These are phyloP conservation scores for Candida morakotiae DNA, from an alignment of 805 yeast species.

Conservation along the genomic window DNA sequence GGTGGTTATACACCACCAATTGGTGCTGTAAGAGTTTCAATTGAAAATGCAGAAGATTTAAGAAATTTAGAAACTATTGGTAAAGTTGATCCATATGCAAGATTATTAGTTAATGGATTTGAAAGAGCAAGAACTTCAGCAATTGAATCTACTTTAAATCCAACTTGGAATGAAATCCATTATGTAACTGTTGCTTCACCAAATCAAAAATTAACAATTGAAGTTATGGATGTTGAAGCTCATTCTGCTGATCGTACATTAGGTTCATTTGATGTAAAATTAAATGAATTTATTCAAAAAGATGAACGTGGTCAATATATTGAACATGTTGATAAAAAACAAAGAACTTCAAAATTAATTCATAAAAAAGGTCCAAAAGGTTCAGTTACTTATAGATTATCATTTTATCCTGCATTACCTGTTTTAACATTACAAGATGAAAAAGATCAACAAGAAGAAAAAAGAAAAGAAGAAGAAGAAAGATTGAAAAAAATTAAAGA, in stretches of 20 bases:
- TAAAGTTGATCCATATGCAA: constrained; percentile 86
- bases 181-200: constrained; percentile 81
- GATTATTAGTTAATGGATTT: constrained; percentile 73
- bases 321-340: constrained; percentile 52
- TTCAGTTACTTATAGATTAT: constrained; percentile 60
- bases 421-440: constrained; percentile 75
- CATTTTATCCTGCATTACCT: constrained; percentile 82
- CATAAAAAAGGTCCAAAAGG: constrained; percentile 85
- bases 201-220: constrained; percentile 77
- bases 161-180: constrained; percentile 79
- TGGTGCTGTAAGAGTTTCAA: constrained; percentile 77
- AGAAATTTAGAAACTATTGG: constrained; percentile 87
- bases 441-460: constrained; percentile 48
- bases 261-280: constrained; percentile 73
- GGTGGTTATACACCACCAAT: constrained; percentile 91
- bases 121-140: constrained; percentile 75
- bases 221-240: constrained; percentile 88
- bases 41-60: constrained; percentile 69
- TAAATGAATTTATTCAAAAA: constrained; percentile 63
- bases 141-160: constrained; percentile 62
- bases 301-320: constrained; percentile 60
- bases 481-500: constrained; percentile 14
- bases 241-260: constrained; percentile 79
- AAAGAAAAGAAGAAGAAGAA: constrained; percentile 29
- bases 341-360: constrained; percentile 59